A percentile compares a stretch with the other conserved stretches of the same genome.
These are phyloP conservation scores for Rhizoclosmatium globosum DNA, from an alignment of 192 early-diverging fungal species.

Conservation along the genomic window DNA sequence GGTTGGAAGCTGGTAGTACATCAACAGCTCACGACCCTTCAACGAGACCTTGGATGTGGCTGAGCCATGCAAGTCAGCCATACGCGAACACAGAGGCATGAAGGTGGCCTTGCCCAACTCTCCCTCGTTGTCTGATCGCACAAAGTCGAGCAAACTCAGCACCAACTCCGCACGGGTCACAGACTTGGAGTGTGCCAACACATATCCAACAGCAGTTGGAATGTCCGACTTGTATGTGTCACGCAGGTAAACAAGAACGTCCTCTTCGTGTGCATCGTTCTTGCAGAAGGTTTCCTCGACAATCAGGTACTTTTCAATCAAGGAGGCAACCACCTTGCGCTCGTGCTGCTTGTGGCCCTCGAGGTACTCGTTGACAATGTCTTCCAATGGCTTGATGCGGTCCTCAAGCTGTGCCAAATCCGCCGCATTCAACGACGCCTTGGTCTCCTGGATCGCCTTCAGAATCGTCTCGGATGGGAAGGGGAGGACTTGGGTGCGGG, in stretches of 20 bases:
- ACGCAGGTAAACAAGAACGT: constrained; percentile 84
- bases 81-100: constrained; percentile 76
- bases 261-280: constrained; percentile 76
- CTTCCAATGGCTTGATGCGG: constrained; percentile 70
- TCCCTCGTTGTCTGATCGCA: constrained; percentile 66
- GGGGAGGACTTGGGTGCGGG: constrained; percentile 8
- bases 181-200: constrained; percentile 87
- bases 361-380: constrained; percentile 74
- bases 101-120: constrained; percentile 72
- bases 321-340: constrained; percentile 71
- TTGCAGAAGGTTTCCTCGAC: constrained; percentile 81
- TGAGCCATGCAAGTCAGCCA: constrained; percentile 81
- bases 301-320: constrained; percentile 86
- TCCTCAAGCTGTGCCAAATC: constrained; percentile 68
- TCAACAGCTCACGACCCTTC: constrained; percentile 94
- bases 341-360: constrained; percentile 81
- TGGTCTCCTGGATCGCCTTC: constrained; percentile 62
- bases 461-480: constrained; percentile 82
- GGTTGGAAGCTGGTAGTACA: constrained; percentile 91
- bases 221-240: constrained; percentile 86
- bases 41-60: constrained; percentile 87
- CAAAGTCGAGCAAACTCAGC: constrained; percentile 79
- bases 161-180: constrained; percentile 73
- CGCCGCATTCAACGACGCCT: constrained; percentile 51
- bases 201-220: constrained; percentile 41